These are phyloP conservation scores for Claviceps lovelessii DNA, from an alignment of 2,329 filamentous ascomycete genomes.

Conservation along the genomic window DNA sequence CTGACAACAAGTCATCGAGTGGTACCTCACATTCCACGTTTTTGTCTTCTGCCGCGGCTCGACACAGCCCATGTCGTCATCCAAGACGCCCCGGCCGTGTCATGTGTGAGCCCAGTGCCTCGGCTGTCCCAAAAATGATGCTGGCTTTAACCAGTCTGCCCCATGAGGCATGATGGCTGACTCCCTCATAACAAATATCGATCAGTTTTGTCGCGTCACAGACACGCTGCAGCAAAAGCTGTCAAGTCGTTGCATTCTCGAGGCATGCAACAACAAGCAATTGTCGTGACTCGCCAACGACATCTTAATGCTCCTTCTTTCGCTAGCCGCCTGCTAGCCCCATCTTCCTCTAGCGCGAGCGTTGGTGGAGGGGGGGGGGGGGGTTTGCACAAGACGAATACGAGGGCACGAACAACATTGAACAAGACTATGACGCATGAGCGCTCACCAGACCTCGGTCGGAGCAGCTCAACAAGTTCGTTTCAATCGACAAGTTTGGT, in stretches of 20 bases:
- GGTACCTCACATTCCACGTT: background rate
- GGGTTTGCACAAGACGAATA: background rate
- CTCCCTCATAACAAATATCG: background rate
- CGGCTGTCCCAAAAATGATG: background rate
- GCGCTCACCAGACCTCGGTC: background rate
- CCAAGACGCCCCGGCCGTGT: background rate
- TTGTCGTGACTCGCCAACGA: background rate
- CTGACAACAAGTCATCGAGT: background rate
- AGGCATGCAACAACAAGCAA: background rate
- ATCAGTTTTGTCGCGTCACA: too few relatives aligned
- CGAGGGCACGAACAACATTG: background rate
- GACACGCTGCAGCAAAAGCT: too few relatives aligned
- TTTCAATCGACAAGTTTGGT: background rate
- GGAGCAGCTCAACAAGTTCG: background rate
- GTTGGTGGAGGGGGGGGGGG: too few relatives aligned
- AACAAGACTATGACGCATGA: background rate
- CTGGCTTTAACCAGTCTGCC: background rate
- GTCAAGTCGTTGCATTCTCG: background rate
- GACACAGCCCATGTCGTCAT: background rate
- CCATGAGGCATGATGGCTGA: background rate
- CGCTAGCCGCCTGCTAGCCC: background rate
- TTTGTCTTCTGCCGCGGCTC: background rate
- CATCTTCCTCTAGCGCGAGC: background rate
- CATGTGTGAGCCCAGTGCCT: background rate
- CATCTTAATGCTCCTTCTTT: background rate